Evolutionary conservation across 169 alveolate genomes (phyloP).

Genomic region (Plasmodium billcollinsi): DNA sequence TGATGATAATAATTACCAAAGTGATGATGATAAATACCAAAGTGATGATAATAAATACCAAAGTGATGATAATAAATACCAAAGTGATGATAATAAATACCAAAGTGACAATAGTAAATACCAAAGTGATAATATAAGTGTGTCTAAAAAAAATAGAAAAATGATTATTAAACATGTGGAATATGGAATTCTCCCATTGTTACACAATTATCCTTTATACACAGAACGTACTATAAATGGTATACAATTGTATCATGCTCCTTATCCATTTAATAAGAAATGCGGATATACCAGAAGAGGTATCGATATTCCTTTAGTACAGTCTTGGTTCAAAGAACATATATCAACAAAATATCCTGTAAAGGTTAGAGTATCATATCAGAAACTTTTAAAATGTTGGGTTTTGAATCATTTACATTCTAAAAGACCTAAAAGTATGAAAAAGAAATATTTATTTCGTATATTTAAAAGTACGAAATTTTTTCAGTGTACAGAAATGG

Average conservation of each 20-base stretch:
- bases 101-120: background rate
- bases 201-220: constrained; percentile 79
- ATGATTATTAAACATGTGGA: constrained; percentile 27
- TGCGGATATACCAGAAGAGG: constrained; percentile 97
- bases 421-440: constrained; percentile 94
- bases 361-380: constrained; percentile 98
- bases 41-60: too few relatives aligned
- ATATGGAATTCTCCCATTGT: constrained; percentile 79
- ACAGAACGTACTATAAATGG: constrained; percentile 85
- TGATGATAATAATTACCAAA: background rate
- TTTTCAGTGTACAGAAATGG: constrained; percentile 98
- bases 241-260: constrained; percentile 95
- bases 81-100: background rate
- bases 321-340: constrained; percentile 99
- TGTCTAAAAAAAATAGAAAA: background rate
- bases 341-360: constrained; percentile 98
- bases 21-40: background rate
- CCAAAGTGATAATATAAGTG: background rate
- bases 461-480: constrained; percentile 98
- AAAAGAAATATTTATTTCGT: constrained; percentile 94
- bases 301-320: constrained; percentile 97
- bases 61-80: background rate
- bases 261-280: constrained; percentile 98
- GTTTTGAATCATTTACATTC: constrained; percentile 96
- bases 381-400: constrained; percentile 98